Evolutionary conservation across 371 early-diverging fungal genomes (phyloP).

Genomic region (Lichtheimia ornata): DNA sequence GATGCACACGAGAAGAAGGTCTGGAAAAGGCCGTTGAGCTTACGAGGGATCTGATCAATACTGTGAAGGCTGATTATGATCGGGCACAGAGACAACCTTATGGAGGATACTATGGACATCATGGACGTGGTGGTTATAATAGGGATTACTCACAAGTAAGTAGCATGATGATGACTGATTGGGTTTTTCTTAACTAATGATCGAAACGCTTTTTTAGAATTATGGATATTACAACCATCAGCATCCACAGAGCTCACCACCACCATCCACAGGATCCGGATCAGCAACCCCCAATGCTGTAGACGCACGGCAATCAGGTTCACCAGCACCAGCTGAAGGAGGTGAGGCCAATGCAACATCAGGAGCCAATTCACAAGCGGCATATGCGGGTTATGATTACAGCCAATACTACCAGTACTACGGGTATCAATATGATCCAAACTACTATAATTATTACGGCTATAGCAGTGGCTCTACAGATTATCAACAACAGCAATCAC

Average conservation of each 20-base stretch:
- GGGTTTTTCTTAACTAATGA: background rate
- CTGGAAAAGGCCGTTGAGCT: constrained; percentile 69
- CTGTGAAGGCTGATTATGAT: constrained; percentile 75
- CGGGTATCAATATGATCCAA: constrained; percentile 33
- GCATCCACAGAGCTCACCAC: constrained; percentile 8
- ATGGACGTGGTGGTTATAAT: constrained; percentile 35
- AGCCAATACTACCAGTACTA: constrained; percentile 35
- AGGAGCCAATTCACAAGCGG: too few relatives aligned
- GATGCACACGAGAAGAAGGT: constrained; percentile 67
- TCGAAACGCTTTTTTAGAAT: background rate
- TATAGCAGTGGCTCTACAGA: constrained; percentile 28
- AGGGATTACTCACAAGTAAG: constrained; percentile 27
- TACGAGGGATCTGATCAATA: constrained; percentile 75
- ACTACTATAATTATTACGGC: constrained; percentile 37
- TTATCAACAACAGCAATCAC: constrained; percentile 11
- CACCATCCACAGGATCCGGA: constrained; percentile 11
- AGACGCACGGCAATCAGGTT: too few relatives aligned
- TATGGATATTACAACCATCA: background rate
- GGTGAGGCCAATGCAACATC: too few relatives aligned
- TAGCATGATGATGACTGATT: constrained; percentile 2
- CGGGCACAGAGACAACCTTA: constrained; percentile 38
- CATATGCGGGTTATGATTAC: constrained; percentile 29
- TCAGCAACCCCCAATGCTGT: background rate
- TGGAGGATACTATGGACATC: constrained; percentile 11
- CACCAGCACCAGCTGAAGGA: too few relatives aligned